Base-by-base conservation (phyloP, 2,329 filamentous ascomycete genomes). In the Fusarium avenaceum region DNA sequence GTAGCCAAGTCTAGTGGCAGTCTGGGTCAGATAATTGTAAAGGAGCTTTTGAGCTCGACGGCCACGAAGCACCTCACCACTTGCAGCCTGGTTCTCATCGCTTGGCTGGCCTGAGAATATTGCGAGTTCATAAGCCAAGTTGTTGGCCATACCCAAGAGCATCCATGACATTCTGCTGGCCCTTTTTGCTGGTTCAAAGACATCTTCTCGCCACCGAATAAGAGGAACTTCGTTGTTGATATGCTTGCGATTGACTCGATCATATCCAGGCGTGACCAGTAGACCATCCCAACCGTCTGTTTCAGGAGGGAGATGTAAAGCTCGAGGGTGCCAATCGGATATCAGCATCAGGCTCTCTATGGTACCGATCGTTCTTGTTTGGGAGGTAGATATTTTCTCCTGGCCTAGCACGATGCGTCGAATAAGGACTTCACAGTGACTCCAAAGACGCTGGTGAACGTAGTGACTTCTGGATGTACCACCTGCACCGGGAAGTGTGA, bases 81-180 rank as follows among this genome's bases (percentile, higher is more conserved):
- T 32, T 3, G 10, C 13, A 7, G 20, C 4, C 19, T 28, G 38
- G 13, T 9, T 22, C 2, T 22, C 19, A 9, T 54, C 33, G 8
- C 26, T 8, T 9, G 26, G 28, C 8, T 51, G 35, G 19, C 30
- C 51, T 3, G 62, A 65, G n/a, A 72, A 50, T 7, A 73, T 42
- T 1, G 65, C 71, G 4, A 73, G 65, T 39, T 73, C 71, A 14
- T 73, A 70, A 3, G 49, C 67, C 2, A 71, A 53, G 13, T 65
- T 70, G 7, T 56, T 67, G 0, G 72, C 72, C 52, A 71, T 60
- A 3, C 72, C 72, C 0, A 74, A 24, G 2, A 74, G 67, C 72
- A 74, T 74, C 72, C 71, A 74, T 2, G 72, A 74, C 72, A 74
- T 74, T 28, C 71, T 60, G 8, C 73, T 71, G 0, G 72, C 69